A percentile compares a stretch with the other conserved stretches of the same genome.
Evolutionary conservation across 805 yeast genomes (phyloP).

Genomic region (Candida silvatica): DNA sequence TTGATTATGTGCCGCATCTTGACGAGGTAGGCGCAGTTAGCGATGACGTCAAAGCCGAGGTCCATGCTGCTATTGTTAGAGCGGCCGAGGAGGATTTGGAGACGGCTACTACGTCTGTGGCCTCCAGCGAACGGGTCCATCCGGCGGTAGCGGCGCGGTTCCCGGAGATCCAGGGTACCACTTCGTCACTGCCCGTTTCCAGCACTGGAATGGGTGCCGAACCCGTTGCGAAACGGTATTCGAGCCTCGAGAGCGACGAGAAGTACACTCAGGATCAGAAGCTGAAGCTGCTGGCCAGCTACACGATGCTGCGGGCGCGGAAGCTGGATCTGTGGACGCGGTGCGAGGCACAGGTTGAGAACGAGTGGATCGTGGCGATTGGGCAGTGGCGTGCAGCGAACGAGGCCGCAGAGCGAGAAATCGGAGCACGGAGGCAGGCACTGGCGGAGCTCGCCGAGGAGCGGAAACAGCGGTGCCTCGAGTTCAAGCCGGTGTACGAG

Average conservation of each 20-base stretch:
- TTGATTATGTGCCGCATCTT: slow-evolving; percentile 7
- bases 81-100: not conserved
- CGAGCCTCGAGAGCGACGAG: not conserved
- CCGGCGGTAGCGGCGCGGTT: slow-evolving; percentile 2
- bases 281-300: slow-evolving; percentile 8
- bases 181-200: not conserved
- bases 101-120: no score
- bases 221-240: slow-evolving; percentile 7
- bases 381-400: slow-evolving; percentile 1
- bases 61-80: slow-evolving; percentile 1
- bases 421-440: slow-evolving; percentile 29
- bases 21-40: slow-evolving; percentile 1
- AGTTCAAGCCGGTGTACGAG: slow-evolving; percentile 34
- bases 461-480: slow-evolving; percentile 35
- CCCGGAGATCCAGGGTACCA: slow-evolving; percentile 3
- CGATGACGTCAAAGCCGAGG: not conserved
- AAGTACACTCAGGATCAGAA: slow-evolving; percentile 2
- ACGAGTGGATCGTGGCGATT: slow-evolving; percentile 3
- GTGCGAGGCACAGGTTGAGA: not conserved
- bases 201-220: not conserved
- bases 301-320: slow-evolving; percentile 9
- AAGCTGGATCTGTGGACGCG: slow-evolving; percentile 2
- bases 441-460: slow-evolving; percentile 33
- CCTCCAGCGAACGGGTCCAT: slow-evolving; percentile 3
- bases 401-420: slow-evolving; percentile 16